Conservation (phyloP, 768 basidiomycete genomes). For the Podaxis rugospora region DNA sequence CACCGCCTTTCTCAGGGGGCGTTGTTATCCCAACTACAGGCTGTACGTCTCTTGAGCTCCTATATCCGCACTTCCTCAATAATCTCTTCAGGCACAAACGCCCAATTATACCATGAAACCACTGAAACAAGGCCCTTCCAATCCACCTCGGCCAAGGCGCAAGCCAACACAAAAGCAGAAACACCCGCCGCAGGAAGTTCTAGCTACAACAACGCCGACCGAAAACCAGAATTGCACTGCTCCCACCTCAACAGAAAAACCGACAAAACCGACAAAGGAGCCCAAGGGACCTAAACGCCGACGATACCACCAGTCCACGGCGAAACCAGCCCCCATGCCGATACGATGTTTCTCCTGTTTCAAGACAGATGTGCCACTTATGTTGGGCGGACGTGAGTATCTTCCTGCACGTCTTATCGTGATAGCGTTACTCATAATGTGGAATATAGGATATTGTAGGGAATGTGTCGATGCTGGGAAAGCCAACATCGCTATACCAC, state of each 20-base stretch:
- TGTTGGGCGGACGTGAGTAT: conserved; percentile 68
- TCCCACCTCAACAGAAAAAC: conserved; percentile 6
- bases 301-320: conserved; percentile 6
- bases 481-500: conserved; percentile 19
- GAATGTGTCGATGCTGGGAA: conserved; percentile 58
- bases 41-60: conserved; percentile 31
- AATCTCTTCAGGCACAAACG: conserved; percentile 33
- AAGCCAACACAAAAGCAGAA: conserved; percentile 26
- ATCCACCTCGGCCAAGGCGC: conserved; percentile 22
- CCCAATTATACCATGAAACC: conserved; percentile 47
- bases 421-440: not conserved
- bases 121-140: conserved; percentile 45
- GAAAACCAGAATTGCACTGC: conserved; percentile 14
- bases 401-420: not conserved
- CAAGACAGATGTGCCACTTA: conserved; percentile 68
- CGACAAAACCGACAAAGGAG: conserved; percentile 29
- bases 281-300: conserved; percentile 3
- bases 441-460: conserved; percentile 58
- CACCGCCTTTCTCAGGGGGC: conserved; percentile 54
- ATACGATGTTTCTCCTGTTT: conserved; percentile 57
- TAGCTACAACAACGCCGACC: conserved; percentile 1
- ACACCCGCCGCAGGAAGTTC: conserved; percentile 21
- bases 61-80: not conserved
- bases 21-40: conserved; percentile 54
- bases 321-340: conserved; percentile 15